Evolutionary conservation across 1,139 yeast genomes (phyloP), one percentile per base, ranked within the genome.

Genomic region (Eremothecium gossypii): DNA sequence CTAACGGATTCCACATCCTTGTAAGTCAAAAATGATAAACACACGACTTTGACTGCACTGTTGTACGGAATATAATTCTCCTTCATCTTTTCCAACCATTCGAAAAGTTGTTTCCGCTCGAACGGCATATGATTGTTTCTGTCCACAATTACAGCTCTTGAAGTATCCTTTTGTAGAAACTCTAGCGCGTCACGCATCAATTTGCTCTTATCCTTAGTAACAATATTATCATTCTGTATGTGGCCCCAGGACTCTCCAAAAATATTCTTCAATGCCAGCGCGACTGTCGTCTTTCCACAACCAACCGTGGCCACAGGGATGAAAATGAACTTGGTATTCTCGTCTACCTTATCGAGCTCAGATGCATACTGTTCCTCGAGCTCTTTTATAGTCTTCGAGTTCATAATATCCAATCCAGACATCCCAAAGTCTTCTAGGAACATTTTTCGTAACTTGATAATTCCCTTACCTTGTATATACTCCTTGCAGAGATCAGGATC

Each of bases 251-350:
- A 64, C 1, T 61, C 57, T 0, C 82, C 77, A 43, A 69, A 80
- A 26, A 89, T 57, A 8, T 70, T 58, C 1, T 59, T 52, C 36
- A 91, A 64, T 0, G 91, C 79, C 38, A 74, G 61, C 3, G 86
- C 76, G 0, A 85, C 74, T 0, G 96, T 86, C 0, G 97, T 87
- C 58, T 93, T 93, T 7, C 99, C 99, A 60, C 96, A 86, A 0
- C 97, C 98, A 40, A 91, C 75, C 0, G 96, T 86, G 0, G 97
- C 87, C 10, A 89, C 77, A 0, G 97, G 93, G 1, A 87, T 73
- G 1, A 93, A 55, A 0, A 84, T 72, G 55, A 76, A 85, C 54
- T 77, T 78, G 8, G 65, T 61, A 1, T 52, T 42, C 31, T 58
- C 60, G 44, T 65, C 66, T 1, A 66, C 57, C 29, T 43, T 56